phyloP scores from a whole-genome alignment of 1,139 yeast genomes.

The Diutina pseudorugosa region DNA sequence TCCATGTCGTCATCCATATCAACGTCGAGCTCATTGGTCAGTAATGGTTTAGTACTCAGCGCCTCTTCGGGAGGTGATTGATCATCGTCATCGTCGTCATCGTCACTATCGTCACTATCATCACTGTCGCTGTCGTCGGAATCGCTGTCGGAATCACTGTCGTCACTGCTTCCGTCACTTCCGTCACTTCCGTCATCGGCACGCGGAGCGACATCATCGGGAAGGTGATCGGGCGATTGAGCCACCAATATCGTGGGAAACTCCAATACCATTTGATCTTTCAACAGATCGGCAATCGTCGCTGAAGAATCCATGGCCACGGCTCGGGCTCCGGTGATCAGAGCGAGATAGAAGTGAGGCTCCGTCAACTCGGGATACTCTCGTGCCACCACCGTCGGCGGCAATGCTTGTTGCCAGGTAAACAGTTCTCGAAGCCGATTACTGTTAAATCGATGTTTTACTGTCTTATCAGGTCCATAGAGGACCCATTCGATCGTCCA shows the following conservation, averaged over 20 bases:
- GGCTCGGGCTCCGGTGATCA: not conserved
- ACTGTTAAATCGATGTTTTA: not conserved
- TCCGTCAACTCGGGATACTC: not conserved
- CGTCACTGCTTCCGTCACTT: too few species aligned
- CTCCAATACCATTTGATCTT: not conserved
- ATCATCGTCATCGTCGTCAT: not conserved
- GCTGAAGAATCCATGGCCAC: not conserved
- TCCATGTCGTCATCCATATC: not conserved
- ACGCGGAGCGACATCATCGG: not conserved
- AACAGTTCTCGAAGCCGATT: not conserved
- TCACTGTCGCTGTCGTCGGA: not conserved
- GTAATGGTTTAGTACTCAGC: not conserved
- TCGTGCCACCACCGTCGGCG: not conserved
- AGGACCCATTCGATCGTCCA: constrained; percentile 4
- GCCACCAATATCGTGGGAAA: constrained; percentile 2
- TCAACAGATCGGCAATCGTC: not conserved
- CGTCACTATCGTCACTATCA: too few species aligned
- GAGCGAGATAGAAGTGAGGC: not conserved
- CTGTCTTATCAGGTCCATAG: not conserved
- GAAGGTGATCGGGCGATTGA: not conserved
- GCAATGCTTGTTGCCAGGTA: not conserved
- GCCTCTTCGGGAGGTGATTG: not conserved
- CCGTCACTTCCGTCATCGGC: not conserved
- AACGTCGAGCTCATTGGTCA: not conserved
- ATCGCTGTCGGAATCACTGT: not conserved